Evolutionary conservation across 2,329 filamentous ascomycete species (phyloP).

Genomic region (Cylindrodendrum hubeiense): DNA sequence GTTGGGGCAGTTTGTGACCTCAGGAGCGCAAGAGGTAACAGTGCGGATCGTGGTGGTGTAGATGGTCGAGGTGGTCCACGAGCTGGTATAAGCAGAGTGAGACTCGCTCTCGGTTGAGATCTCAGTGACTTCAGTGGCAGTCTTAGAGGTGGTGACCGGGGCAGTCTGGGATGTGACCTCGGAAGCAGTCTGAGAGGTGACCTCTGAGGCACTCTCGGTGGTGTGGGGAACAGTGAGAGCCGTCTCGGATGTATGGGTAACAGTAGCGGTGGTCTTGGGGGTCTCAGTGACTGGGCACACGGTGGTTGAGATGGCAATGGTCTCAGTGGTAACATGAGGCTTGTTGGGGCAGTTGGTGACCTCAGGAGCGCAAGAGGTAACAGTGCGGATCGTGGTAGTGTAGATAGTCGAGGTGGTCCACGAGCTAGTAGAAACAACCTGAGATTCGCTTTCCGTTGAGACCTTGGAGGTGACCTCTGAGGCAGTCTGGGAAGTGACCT

Average conservation of each 20-base stretch:
- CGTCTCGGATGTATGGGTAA: background rate
- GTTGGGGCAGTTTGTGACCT: constrained; percentile 48
- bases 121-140: constrained; percentile 28
- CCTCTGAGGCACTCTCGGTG: background rate
- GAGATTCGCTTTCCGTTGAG: background rate
- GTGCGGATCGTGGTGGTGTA: constrained; percentile 45
- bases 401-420: constrained; percentile 50
- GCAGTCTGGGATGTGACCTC: background rate
- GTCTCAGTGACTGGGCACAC: constrained; percentile 35
- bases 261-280: background rate
- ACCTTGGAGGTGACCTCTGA: background rate
- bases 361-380: constrained; percentile 46
- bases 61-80: constrained; percentile 49
- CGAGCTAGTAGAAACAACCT: background rate
- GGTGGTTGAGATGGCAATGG: constrained; percentile 35
- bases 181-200: background rate
- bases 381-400: constrained; percentile 44
- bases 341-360: constrained; percentile 47
- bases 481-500: background rate
- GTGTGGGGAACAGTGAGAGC: background rate
- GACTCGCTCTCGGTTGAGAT: background rate
- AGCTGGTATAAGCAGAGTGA: background rate
- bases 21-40: constrained; percentile 46
- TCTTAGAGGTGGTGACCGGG: background rate
- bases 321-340: constrained; percentile 23